Evolutionary conservation across 2,329 filamentous ascomycete genomes (phyloP), one percentile per base, ranked within the genome.

Genomic region (Spiromastix sp.): DNA sequence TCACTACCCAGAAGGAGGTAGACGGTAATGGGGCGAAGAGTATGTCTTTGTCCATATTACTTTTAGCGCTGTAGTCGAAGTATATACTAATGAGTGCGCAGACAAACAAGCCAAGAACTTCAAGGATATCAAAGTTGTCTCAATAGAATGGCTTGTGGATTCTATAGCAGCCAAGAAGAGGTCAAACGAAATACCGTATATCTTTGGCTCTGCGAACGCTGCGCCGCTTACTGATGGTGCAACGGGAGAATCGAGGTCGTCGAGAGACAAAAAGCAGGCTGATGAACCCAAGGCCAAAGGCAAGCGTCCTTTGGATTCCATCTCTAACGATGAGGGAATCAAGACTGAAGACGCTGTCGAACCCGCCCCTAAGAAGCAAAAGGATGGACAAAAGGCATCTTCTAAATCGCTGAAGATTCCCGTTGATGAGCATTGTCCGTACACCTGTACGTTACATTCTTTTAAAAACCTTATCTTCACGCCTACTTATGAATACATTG

Each of bases 81-180:
- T n/a, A n/a, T n/a, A 9, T 9, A 11, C 25, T 29, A 17, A 30
- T 21, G 10, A 9, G 17, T 11, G 17, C 43, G 10, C 26, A 60
- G 57, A 55, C 34, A 44, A 53, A 72, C 43, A 61, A 60, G 45
- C 69, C 11, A 71, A 67, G 4, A 52, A 61, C 7, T 45, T 61
- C 9, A 60, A 67, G 21, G 60, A 53, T 13, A 56, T 80, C 9
- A 65, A 66, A 2, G 65, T 84, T 30, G 68, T 85, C 17, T 64
- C 57, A 7, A 52, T 78, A 0, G 57, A 71, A 10, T 85, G 81
- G 81, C 57, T 78, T n/a, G 43, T 71, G 2, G 68, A 77, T n/a
- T 76, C 68, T 15, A 57, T 70, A 24, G 42, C 58, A 10, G 53
- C 58, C 11, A 61, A 60, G 30, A 51, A 57, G 8, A 63, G 58